These are phyloP conservation scores for Meyerozyma sp. DNA, from an alignment of 1,139 yeast genomes.

Conservation along the genomic window DNA sequence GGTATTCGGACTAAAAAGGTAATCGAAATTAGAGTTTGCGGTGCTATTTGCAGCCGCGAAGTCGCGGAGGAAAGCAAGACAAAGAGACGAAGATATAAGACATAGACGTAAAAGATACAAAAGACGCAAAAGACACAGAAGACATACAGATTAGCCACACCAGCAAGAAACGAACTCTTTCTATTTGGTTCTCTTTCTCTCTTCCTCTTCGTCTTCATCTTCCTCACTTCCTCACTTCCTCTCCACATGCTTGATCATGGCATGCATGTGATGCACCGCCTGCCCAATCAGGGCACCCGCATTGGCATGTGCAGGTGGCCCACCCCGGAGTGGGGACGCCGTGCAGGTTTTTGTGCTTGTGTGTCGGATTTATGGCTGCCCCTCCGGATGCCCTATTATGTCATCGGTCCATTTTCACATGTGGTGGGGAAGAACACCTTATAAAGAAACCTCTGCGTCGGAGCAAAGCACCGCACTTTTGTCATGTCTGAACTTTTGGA, in stretches of 20 bases:
- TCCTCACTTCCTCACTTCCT: too few relatives aligned
- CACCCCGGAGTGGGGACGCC: background rate
- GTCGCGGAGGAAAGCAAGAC: too few relatives aligned
- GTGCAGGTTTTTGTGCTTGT: background rate
- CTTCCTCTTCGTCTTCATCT: background rate
- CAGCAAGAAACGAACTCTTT: too few relatives aligned
- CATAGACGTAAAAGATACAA: too few relatives aligned
- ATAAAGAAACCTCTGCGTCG: background rate
- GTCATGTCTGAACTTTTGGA: background rate
- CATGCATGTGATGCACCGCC: background rate
- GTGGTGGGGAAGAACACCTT: background rate
- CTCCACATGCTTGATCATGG: background rate
- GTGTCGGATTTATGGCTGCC: background rate
- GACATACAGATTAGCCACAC: too few relatives aligned
- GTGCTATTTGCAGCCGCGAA: too few relatives aligned
- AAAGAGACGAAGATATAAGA: too few relatives aligned
- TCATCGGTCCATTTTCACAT: constrained; percentile 1
- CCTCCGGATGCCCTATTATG: background rate
- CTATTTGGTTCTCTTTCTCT: too few relatives aligned
- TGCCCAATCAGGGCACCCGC: background rate
- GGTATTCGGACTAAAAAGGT: too few relatives aligned
- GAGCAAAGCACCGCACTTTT: background rate
- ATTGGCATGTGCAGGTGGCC: background rate
- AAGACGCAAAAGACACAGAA: too few relatives aligned
- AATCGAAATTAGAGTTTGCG: too few relatives aligned